phyloP scores from a whole-genome alignment of 2,329 filamentous ascomycete species.

The Thermoascus crustaceus region DNA sequence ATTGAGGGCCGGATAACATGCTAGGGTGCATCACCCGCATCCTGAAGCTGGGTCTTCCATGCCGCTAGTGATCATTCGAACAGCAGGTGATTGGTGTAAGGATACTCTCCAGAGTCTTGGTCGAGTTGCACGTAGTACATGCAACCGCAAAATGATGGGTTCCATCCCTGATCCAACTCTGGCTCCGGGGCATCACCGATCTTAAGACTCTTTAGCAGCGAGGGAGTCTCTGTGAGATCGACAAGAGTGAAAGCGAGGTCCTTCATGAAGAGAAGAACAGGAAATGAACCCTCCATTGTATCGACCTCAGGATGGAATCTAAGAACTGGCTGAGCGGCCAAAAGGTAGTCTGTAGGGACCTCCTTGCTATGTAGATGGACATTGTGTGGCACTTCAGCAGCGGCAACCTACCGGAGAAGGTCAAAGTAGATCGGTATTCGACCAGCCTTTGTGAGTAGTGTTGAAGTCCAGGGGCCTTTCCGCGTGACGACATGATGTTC shows the following conservation, averaged over 20 bases:
- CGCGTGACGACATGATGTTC: conserved; percentile 3
- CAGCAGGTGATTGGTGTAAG: conserved; percentile 21
- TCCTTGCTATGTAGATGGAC: conserved; percentile 50
- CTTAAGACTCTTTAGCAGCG: conserved; percentile 15
- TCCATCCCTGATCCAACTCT: conserved; percentile 23
- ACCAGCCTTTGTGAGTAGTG: conserved; percentile 34
- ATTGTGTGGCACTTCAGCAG: conserved; percentile 59
- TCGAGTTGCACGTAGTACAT: conserved; percentile 24
- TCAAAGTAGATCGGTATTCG: conserved; percentile 36
- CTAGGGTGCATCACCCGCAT: conserved; percentile 41
- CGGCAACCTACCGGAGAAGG: conserved; percentile 38
- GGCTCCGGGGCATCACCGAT: conserved; percentile 17
- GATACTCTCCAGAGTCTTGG: conserved; percentile 16
- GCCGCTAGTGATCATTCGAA: conserved; percentile 22
- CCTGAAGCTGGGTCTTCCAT: conserved; percentile 45
- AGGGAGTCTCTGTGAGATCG: conserved; percentile 19
- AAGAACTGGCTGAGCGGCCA: conserved; percentile 18
- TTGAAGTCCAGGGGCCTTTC: conserved; percentile 10
- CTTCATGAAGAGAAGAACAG: conserved; percentile 57
- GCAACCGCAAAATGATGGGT: conserved; percentile 19
- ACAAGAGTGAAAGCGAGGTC: conserved; percentile 52
- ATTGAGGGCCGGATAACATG: conserved; percentile 38
- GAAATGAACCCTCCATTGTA: conserved; percentile 30
- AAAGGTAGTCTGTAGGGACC: conserved; percentile 20
- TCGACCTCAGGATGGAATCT: conserved; percentile 16